A percentile compares a stretch with the other conserved stretches of the same genome.
Evolutionary conservation across 441 rosid genomes (phyloP).

Genomic region (Hura crepitans): DNA sequence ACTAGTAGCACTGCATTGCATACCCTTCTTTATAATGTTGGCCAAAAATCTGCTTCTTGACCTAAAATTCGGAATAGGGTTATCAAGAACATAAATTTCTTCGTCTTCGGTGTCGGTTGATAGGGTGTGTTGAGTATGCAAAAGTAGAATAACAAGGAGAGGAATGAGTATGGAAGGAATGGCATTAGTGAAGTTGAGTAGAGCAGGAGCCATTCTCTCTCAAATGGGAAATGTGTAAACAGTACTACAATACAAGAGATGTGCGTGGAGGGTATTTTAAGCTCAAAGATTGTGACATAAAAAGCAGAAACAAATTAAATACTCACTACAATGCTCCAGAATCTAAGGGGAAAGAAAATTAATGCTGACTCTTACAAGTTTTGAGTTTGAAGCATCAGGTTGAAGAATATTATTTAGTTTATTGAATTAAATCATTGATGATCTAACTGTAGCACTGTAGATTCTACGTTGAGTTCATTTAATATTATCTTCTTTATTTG

Average conservation of each 20-base stretch:
- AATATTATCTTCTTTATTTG: not conserved
- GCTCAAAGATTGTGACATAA: conserved; percentile 17
- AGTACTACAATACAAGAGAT: conserved; percentile 24
- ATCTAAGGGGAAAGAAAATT: conserved; percentile 10
- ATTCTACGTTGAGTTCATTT: not conserved
- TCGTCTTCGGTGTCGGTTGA: conserved; percentile 31
- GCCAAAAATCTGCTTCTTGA: conserved; percentile 47
- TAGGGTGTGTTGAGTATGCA: conserved; percentile 28
- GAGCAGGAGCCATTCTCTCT: conserved; percentile 28
- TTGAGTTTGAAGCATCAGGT: not conserved
- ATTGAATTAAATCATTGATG: not conserved
- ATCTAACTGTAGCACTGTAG: not conserved
- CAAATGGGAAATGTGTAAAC: not conserved
- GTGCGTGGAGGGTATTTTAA: conserved; percentile 17
- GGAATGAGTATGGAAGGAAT: conserved; percentile 28
- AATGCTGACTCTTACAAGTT: not conserved
- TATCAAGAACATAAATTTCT: conserved; percentile 47
- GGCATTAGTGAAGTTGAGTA: conserved; percentile 27
- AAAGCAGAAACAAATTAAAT: not conserved
- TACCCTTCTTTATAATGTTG: conserved; percentile 42
- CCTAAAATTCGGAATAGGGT: conserved; percentile 27
- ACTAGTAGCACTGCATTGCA: conserved; percentile 29
- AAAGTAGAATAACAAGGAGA: conserved; percentile 26
- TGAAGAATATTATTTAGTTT: not conserved
- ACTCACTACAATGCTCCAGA: conserved; percentile 6